Conservation (phyloP, 2,329 filamentous ascomycete genomes). For the Xylariaceae sp. region DNA sequence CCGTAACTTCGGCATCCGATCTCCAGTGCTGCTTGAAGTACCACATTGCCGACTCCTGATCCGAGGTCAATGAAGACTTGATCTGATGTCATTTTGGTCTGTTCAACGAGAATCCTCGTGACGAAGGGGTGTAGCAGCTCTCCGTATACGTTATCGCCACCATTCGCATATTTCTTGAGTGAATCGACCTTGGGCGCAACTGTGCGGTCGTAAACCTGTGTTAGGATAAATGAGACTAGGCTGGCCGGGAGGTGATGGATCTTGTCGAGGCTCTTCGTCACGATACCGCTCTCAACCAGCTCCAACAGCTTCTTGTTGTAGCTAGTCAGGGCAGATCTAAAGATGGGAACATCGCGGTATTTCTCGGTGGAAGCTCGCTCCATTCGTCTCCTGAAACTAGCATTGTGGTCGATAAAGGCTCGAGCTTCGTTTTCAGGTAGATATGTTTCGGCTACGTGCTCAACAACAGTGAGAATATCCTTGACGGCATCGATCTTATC, state of each 20-base stretch:
- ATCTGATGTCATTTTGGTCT: slow-evolving; percentile 72
- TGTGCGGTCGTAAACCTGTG: slow-evolving; percentile 85
- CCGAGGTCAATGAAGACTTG: slow-evolving; percentile 93
- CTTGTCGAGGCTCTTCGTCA: slow-evolving; percentile 66
- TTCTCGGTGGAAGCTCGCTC: slow-evolving; percentile 68
- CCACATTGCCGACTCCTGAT: slow-evolving; percentile 93
- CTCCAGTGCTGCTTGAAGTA: slow-evolving; percentile 88
- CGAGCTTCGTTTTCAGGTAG: slow-evolving; percentile 65
- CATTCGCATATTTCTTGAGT: slow-evolving; percentile 80
- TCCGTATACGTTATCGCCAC: slow-evolving; percentile 91
- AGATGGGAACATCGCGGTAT: slow-evolving; percentile 61
- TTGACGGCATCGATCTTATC: slow-evolving; percentile 75
- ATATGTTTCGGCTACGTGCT: slow-evolving; percentile 70
- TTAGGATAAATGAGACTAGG: slow-evolving; percentile 75
- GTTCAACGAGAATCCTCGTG: slow-evolving; percentile 71
- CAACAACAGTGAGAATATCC: slow-evolving; percentile 67
- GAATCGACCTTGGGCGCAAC: slow-evolving; percentile 85
- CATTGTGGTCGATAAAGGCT: slow-evolving; percentile 66
- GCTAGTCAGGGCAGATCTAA: slow-evolving; percentile 65
- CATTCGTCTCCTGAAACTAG: slow-evolving; percentile 71
- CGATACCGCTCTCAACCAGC: slow-evolving; percentile 64
- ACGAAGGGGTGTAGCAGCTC: slow-evolving; percentile 85
- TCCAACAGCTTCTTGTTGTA: slow-evolving; percentile 71
- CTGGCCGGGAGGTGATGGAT: slow-evolving; percentile 66
- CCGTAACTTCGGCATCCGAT: slow-evolving; percentile 94